Conservation (phyloP, 2,329 filamentous ascomycete genomes). For the Dactylonectria estremocensis region DNA sequence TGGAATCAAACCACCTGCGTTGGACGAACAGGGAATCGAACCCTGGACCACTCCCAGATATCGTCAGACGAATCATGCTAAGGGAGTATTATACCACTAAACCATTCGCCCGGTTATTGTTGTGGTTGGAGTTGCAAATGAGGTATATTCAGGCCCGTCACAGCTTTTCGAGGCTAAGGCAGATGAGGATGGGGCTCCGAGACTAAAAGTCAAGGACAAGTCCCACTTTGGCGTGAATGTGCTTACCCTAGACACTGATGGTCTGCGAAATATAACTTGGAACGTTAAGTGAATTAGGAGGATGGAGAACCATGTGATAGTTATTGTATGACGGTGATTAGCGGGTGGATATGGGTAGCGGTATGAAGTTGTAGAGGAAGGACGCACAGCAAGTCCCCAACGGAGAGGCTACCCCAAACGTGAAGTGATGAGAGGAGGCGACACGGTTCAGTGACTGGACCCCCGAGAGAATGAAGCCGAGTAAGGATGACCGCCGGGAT, state of each 20-base stretch:
- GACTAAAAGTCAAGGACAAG: neutral
- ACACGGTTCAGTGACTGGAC: too few relatives aligned
- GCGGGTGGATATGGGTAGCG: too few relatives aligned
- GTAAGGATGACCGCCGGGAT: too few relatives aligned
- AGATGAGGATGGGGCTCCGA: neutral
- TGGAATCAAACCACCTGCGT: constrained; percentile 34
- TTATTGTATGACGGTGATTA: too few relatives aligned
- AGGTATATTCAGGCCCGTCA: constrained; percentile 24
- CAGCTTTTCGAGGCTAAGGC: constrained; percentile 20
- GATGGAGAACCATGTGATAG: too few relatives aligned
- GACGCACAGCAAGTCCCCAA: too few relatives aligned
- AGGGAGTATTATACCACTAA: constrained; percentile 46
- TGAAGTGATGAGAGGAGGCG: too few relatives aligned
- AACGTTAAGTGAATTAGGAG: neutral
- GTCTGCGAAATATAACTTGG: neutral
- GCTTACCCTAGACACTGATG: constrained; percentile 7
- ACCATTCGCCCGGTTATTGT: constrained; percentile 41
- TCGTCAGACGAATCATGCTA: constrained; percentile 40
- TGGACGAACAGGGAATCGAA: constrained; percentile 48
- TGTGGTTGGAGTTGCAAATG: constrained; percentile 9
- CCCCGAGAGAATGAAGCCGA: too few relatives aligned
- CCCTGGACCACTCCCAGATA: constrained; percentile 45
- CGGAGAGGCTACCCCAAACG: too few relatives aligned
- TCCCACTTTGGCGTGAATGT: neutral
- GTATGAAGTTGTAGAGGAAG: too few relatives aligned